Evolutionary conservation across 805 yeast genomes (phyloP).

Genomic region (Cyberlindnera maritima): DNA sequence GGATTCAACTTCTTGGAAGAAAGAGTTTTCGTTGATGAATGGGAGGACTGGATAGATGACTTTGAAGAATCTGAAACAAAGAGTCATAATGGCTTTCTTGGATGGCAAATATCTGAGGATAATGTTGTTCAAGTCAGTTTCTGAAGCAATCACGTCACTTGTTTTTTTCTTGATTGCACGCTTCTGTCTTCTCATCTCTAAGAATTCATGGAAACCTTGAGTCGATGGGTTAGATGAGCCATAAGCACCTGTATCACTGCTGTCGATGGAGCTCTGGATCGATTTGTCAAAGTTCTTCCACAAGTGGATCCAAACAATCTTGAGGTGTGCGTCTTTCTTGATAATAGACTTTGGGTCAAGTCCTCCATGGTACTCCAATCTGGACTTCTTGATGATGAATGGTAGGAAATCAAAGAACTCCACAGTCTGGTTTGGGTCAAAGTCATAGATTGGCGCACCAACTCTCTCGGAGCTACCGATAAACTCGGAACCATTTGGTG

Average conservation of each 20-base stretch:
- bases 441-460: slow-evolving; percentile 15
- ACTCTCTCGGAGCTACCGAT: neutral
- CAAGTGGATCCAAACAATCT: slow-evolving; percentile 33
- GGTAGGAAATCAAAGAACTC: slow-evolving; percentile 45
- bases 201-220: slow-evolving; percentile 5
- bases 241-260: neutral
- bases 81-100: slow-evolving; percentile 12
- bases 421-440: slow-evolving; percentile 34
- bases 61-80: slow-evolving; percentile 26
- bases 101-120: slow-evolving; percentile 20
- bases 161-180: slow-evolving; percentile 5
- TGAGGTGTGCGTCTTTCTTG: slow-evolving; percentile 42
- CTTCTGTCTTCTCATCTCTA: slow-evolving; percentile 19
- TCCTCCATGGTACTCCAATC: slow-evolving; percentile 50
- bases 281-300: slow-evolving; percentile 19
- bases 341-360: slow-evolving; percentile 47
- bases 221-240: neutral
- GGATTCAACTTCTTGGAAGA: slow-evolving; percentile 19
- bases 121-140: slow-evolving; percentile 7
- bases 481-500: neutral
- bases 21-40: slow-evolving; percentile 23
- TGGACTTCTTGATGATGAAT: slow-evolving; percentile 37
- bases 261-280: slow-evolving; percentile 2
- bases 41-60: slow-evolving; percentile 27
- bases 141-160: neutral